Percentiles rank a stretch among this genome's conserved stretches.
These are phyloP conservation scores for Phytophthora meadii DNA, from an alignment of 352 stramenopile genomes.

Conservation along the genomic window DNA sequence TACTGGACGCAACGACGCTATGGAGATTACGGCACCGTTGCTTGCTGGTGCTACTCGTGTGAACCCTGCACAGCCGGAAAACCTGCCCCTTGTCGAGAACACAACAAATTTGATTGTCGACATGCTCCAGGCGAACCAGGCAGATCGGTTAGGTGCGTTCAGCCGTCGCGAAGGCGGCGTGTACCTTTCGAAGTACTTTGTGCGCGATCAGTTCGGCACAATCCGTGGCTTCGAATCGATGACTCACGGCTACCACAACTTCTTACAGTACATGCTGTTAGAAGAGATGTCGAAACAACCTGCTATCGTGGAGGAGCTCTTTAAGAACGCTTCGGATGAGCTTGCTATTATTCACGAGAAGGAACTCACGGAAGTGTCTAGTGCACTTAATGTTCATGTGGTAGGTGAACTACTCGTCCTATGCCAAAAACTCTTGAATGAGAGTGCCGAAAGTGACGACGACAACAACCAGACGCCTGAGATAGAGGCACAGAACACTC, in stretches of 20 bases:
- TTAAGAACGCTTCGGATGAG: constrained; percentile 70
- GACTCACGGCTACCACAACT: constrained; percentile 92
- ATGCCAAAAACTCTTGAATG: constrained; percentile 64
- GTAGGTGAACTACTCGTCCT: constrained; percentile 72
- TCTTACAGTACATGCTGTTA: constrained; percentile 89
- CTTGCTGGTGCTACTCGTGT: constrained; percentile 63
- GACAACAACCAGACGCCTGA: constrained; percentile 48
- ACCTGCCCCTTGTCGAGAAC: constrained; percentile 73
- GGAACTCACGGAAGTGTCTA: constrained; percentile 59
- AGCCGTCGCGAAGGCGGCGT: constrained; percentile 81
- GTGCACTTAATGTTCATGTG: constrained; percentile 78
- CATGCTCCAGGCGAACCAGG: constrained; percentile 89
- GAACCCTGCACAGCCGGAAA: constrained; percentile 43
- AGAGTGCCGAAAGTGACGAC: constrained; percentile 43
- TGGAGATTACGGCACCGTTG: constrained; percentile 81
- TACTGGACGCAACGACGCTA: constrained; percentile 86
- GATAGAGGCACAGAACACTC: constrained; percentile 33
- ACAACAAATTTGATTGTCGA: constrained; percentile 81
- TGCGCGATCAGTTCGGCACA: constrained; percentile 89
- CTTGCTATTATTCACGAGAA: constrained; percentile 59
- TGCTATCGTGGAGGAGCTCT: constrained; percentile 70
- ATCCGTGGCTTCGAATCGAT: constrained; percentile 89
- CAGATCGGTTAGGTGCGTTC: constrained; percentile 83
- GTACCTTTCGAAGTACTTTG: constrained; percentile 90
- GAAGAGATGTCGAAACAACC: constrained; percentile 86